These are phyloP conservation scores for Naegleria lovaniensis DNA, from an alignment of 208 protist species.

Conservation along the genomic window DNA sequence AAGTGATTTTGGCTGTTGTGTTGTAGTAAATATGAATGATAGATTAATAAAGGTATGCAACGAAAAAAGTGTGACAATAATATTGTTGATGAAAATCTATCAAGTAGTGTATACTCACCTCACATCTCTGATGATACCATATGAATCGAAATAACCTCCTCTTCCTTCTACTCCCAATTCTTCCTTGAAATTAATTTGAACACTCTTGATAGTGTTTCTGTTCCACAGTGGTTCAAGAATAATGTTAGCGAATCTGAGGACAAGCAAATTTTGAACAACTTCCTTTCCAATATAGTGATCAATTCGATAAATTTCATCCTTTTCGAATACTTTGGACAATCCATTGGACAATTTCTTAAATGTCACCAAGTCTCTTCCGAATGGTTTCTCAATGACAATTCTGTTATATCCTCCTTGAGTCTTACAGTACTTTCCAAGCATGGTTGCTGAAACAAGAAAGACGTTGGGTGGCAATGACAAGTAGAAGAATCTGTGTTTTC, in stretches of 20 bases:
- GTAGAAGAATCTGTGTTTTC: slow-evolving; percentile 75
- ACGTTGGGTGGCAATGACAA: slow-evolving; percentile 72
- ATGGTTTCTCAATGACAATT: slow-evolving; percentile 85
- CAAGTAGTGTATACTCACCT: slow-evolving; percentile 34
- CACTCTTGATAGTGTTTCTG: slow-evolving; percentile 66
- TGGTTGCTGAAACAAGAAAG: slow-evolving; percentile 53
- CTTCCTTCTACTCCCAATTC: slow-evolving; percentile 74
- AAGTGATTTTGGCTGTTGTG: slow-evolving; percentile 45
- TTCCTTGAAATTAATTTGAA: slow-evolving; percentile 87
- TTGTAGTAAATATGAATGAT: too few relatives aligned
- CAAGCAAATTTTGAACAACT: slow-evolving; percentile 84
- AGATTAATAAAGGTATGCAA: too few relatives aligned
- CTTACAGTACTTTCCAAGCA: background rate
- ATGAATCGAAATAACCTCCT: slow-evolving; percentile 48
- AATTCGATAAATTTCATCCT: slow-evolving; percentile 79
- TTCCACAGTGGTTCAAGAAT: slow-evolving; percentile 76
- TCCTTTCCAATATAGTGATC: slow-evolving; percentile 90
- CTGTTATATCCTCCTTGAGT: slow-evolving; percentile 55
- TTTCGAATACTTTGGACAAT: slow-evolving; percentile 66
- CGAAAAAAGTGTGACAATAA: too few relatives aligned
- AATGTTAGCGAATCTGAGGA: slow-evolving; percentile 79
- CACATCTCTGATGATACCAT: slow-evolving; percentile 50
- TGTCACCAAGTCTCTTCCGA: slow-evolving; percentile 69
- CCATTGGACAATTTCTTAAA: slow-evolving; percentile 62
- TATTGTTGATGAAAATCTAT: too few relatives aligned